Evolutionary conservation across 441 rosid species (phyloP).

Genomic region (Pelargonium fulgidum): DNA sequence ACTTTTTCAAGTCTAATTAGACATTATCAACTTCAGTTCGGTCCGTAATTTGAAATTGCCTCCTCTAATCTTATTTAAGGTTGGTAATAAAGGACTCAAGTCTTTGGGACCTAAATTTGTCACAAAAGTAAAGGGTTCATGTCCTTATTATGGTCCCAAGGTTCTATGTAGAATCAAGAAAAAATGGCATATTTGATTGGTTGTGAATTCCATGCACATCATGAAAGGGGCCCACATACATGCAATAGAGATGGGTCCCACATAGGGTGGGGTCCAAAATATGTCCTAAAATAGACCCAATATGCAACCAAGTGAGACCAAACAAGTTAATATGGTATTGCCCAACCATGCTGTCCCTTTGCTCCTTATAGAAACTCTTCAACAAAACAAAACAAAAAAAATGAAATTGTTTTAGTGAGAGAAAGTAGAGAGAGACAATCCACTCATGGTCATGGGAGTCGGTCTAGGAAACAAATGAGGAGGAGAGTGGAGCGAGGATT

Average conservation of each 20-base stretch:
- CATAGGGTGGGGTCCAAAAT: background rate
- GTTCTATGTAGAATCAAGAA: constrained; percentile 3
- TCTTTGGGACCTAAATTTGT: background rate
- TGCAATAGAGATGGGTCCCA: too few species aligned
- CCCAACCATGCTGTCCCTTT: constrained; percentile 13
- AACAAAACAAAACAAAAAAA: constrained; percentile 16
- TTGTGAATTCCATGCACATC: background rate
- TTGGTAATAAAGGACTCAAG: too few species aligned
- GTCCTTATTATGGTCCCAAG: background rate
- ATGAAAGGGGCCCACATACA: too few species aligned
- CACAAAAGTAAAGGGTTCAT: background rate
- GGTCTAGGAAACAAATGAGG: constrained; percentile 26
- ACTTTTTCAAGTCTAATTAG: too few species aligned
- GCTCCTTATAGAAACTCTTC: constrained; percentile 19
- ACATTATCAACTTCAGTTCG: too few species aligned
- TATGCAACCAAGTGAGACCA: constrained; percentile 20
- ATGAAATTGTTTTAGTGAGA: constrained; percentile 6
- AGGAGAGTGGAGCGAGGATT: constrained; percentile 41
- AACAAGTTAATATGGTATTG: constrained; percentile 24
- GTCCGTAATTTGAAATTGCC: too few species aligned
- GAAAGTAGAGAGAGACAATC: background rate
- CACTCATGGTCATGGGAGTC: constrained; percentile 15
- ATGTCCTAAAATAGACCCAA: background rate
- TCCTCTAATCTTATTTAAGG: too few species aligned
- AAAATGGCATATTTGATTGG: background rate